A percentile compares a stretch with the other conserved stretches of the same genome.
Conservation (phyloP, 768 basidiomycete genomes). For the Podaxis mareebaensis region DNA sequence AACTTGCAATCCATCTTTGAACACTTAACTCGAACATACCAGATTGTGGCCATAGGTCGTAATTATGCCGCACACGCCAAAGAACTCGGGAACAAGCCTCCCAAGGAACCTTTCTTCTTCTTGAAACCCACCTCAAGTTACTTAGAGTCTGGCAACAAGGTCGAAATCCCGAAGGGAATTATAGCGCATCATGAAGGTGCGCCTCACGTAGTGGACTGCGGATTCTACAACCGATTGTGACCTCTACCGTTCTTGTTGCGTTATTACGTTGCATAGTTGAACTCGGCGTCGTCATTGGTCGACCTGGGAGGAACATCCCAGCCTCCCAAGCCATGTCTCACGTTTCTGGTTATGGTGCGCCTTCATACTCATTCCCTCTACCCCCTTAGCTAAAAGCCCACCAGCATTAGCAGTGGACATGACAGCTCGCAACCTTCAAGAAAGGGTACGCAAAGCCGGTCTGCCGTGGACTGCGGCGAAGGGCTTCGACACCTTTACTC, state of each 20-base stretch:
- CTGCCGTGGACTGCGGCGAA: constrained; percentile 98
- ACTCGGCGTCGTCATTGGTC: constrained; percentile 95
- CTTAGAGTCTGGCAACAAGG: constrained; percentile 67
- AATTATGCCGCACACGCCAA: constrained; percentile 92
- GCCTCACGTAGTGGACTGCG: constrained; percentile 1
- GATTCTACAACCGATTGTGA: neutral
- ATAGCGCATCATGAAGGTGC: constrained; percentile 90
- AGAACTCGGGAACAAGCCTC: constrained; percentile 86
- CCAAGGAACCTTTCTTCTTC: constrained; percentile 98
- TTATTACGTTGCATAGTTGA: constrained; percentile 58
- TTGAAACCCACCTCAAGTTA: constrained; percentile 95
- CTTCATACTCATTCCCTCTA: neutral
- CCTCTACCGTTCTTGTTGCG: neutral
- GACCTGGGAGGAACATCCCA: constrained; percentile 79
- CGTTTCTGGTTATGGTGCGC: constrained; percentile 89
- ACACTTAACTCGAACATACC: neutral
- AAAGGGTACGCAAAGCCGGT: constrained; percentile 87
- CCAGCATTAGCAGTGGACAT: constrained; percentile 92
- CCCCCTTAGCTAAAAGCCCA: constrained; percentile 13
- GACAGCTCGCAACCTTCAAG: constrained; percentile 95
- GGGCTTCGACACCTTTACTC: constrained; percentile 96
- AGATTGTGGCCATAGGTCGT: constrained; percentile 96
- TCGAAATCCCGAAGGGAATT: constrained; percentile 87
- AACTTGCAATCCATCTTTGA: neutral
- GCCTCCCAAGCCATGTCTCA: constrained; percentile 70